Percentiles rank a stretch among this genome's conserved stretches.
Evolutionary conservation across 139 green algal species (phyloP).

Genomic region (Chlamydomonas incerta): DNA sequence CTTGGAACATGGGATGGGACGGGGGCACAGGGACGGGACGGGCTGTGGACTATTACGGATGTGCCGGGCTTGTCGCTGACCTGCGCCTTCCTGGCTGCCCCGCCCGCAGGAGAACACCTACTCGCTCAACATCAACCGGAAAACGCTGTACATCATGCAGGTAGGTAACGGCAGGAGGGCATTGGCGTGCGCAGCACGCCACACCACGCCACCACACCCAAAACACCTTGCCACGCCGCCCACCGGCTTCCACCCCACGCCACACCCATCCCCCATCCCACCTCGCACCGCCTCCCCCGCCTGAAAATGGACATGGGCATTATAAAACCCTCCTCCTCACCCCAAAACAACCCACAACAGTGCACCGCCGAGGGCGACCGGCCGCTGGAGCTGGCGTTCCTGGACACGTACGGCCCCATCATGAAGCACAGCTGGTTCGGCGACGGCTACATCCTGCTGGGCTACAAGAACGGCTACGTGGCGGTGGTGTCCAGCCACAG

Average conservation of each 20-base stretch:
- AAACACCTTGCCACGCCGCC: too few relatives aligned
- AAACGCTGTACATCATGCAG: constrained; percentile 73
- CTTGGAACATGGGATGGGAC: neutral
- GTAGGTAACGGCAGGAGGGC: constrained; percentile 18
- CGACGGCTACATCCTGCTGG: constrained; percentile 78
- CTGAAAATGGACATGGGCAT: too few relatives aligned
- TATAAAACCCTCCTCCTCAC: too few relatives aligned
- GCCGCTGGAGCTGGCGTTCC: constrained; percentile 79
- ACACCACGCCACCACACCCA: too few relatives aligned
- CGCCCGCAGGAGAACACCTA: constrained; percentile 69
- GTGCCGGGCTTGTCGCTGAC: too few relatives aligned
- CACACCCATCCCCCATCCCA: too few relatives aligned
- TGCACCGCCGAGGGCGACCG: constrained; percentile 45
- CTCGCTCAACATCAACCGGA: constrained; percentile 69
- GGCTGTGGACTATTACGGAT: too few relatives aligned
- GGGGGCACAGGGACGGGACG: neutral
- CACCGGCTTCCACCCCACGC: too few relatives aligned
- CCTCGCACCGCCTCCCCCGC: too few relatives aligned
- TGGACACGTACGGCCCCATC: constrained; percentile 78
- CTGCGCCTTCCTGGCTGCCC: too few relatives aligned
- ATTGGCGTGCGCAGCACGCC: too few relatives aligned
- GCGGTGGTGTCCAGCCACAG: constrained; percentile 68
- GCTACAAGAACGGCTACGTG: constrained; percentile 66
- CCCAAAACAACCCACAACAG: neutral
- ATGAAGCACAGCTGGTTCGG: constrained; percentile 81